phyloP scores from a whole-genome alignment of 2,329 filamentous ascomycete species.

The Karstenula rhodostoma region DNA sequence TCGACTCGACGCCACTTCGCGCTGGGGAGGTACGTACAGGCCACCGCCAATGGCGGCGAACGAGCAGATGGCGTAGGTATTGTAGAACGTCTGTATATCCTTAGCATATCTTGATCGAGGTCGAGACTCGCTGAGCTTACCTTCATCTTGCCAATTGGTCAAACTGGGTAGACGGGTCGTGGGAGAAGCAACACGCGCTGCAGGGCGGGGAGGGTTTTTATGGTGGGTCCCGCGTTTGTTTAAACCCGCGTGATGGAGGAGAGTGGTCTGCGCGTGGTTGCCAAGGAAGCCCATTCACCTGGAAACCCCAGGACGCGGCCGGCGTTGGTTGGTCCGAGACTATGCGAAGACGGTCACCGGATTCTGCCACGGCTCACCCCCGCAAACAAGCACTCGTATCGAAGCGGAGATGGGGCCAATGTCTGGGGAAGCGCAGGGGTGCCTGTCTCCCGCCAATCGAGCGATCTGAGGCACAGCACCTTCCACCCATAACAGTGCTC shows the following conservation, averaged over 20 bases:
- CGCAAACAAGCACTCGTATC: slow-evolving; percentile 33
- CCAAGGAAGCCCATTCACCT: slow-evolving; percentile 25
- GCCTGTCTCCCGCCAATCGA: slow-evolving; percentile 17
- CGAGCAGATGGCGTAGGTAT: slow-evolving; percentile 67
- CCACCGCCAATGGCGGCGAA: slow-evolving; percentile 66
- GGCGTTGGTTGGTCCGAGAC: slow-evolving; percentile 1
- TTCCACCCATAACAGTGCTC: slow-evolving; percentile 6
- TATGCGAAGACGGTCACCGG: slow-evolving; percentile 20
- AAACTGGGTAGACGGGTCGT: slow-evolving; percentile 15
- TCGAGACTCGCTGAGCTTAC: slow-evolving; percentile 16
- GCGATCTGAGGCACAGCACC: not conserved
- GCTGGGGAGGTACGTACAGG: slow-evolving; percentile 20
- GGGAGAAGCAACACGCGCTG: slow-evolving; percentile 7
- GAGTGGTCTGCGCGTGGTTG: slow-evolving; percentile 22
- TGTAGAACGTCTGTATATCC: slow-evolving; percentile 47
- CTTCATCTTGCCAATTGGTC: slow-evolving; percentile 41
- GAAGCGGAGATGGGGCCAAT: slow-evolving; percentile 20
- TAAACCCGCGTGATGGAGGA: slow-evolving; percentile 28
- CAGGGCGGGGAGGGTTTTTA: slow-evolving; percentile 13
- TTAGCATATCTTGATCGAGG: slow-evolving; percentile 10
- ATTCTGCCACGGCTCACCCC: slow-evolving; percentile 23
- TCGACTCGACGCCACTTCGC: not conserved
- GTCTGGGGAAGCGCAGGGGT: slow-evolving; percentile 35
- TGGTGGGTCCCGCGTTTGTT: slow-evolving; percentile 20
- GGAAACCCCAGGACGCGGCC: not conserved